Base-by-base conservation (phyloP, 2,329 filamentous ascomycete genomes). In the Celoporthe dispersa region DNA sequence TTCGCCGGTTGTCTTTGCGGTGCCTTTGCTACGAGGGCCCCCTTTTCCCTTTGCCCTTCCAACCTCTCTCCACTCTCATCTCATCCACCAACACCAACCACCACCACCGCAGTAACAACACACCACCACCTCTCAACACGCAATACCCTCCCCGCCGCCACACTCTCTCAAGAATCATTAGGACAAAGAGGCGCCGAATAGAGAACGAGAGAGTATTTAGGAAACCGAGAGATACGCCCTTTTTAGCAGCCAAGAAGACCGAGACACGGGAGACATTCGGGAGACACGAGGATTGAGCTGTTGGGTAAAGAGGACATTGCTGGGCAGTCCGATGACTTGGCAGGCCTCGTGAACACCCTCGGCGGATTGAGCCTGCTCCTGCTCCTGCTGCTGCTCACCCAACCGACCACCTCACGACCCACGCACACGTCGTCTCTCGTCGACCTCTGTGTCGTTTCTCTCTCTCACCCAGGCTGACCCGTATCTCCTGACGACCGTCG, bases 301-400 rank as follows among this genome's bases (percentile, higher is more conserved):
- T 25, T 63, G 60, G 62, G 28, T 9, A 8, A 33, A 19, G 39
- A 64, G 39, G 19, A 25, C 39, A 61, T 55, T 66, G 62, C 61
- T 60, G 66, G 57, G 16, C 57, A 70, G 61, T 72, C 67, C 70
- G 68, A 72, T 72, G 70, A 69, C 64, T 72, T 48, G 65, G 64
- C 70, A 70, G 65, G 66, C 41, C 53, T 39, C 41, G 41, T 48
- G 33, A 64, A 61, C 25, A 69, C 61, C 65, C 53, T 64, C 70
- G 68, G 70, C 70, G 41, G 68, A 72, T 72, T 64, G 70, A 72
- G 66, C 70, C 70, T 68, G 62, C 68, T 57, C 63, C 59, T 66
- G 39, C 64, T 33, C 51, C 64, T 57, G 64, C 41, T 62, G 60
- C 68, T 39, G 39, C 44, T 48, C 28, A 41, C n/a, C 35, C 53